Conservation (phyloP, 2,329 filamentous ascomycete species). For the Phaeosphaeriaceae sp. region DNA sequence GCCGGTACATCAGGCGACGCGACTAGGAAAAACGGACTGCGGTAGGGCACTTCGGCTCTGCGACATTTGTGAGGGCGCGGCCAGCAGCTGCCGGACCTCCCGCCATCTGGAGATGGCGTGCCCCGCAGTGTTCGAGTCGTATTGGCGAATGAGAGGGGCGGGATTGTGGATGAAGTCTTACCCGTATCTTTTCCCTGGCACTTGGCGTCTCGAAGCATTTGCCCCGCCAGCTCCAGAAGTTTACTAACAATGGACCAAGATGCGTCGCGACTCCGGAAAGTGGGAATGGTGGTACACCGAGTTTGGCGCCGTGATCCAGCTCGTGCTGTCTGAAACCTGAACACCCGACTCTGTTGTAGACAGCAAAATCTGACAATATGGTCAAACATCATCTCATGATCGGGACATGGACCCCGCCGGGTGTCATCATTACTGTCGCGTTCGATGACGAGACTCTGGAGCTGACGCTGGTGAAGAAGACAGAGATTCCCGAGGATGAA, state of each 20-base stretch:
- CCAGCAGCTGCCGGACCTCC: conserved; percentile 27
- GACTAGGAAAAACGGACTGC: conserved; percentile 15
- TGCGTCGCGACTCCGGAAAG: conserved; percentile 7
- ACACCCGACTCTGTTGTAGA: background rate
- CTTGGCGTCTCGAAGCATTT: conserved; percentile 2
- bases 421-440: conserved; percentile 86
- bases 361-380: conserved; percentile 23
- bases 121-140: conserved; percentile 23
- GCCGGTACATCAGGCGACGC: conserved; percentile 30
- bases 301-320: background rate
- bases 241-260: conserved; percentile 17
- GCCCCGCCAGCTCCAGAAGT: conserved; percentile 34
- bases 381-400: conserved; percentile 94
- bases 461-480: conserved; percentile 78
- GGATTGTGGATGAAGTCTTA: conserved; percentile 32
- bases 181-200: conserved; percentile 27
- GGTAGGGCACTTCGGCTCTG: conserved; percentile 29
- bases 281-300: conserved; percentile 6
- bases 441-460: conserved; percentile 84
- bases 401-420: conserved; percentile 88
- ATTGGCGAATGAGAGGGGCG: conserved; percentile 64
- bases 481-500: conserved; percentile 80
- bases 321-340: background rate
- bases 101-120: conserved; percentile 14
- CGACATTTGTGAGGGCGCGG: conserved; percentile 4